Evolutionary conservation across 164 flowering plant genomes (phyloP).

Genomic region (Tetrastigma voinierianum): DNA sequence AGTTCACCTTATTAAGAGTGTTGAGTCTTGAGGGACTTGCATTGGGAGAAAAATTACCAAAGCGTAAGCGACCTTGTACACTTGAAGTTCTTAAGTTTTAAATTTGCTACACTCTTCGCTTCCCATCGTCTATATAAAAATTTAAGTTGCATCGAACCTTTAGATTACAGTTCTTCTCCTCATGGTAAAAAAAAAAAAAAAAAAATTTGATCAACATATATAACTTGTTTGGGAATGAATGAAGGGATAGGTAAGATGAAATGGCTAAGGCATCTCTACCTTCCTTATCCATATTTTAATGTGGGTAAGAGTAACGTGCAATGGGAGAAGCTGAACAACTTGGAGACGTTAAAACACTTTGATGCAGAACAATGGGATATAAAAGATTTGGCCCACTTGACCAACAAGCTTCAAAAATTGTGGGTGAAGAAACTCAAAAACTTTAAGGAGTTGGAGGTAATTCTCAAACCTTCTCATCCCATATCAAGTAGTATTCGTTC

Average conservation of each 20-base stretch:
- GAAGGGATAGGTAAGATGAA: conserved; percentile 19
- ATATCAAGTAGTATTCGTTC: background rate
- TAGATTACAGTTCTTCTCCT: conserved; percentile 10
- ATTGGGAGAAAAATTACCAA: background rate
- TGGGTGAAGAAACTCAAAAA: background rate
- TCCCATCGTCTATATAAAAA: conserved; percentile 23
- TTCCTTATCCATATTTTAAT: background rate
- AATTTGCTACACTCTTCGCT: too few species aligned
- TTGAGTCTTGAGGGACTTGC: conserved; percentile 5
- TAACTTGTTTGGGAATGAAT: background rate
- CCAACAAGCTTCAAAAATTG: conserved; percentile 11
- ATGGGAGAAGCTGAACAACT: conserved; percentile 15
- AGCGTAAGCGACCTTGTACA: conserved; percentile 19
- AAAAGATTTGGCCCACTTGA: conserved; percentile 5
- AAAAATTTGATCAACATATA: too few species aligned
- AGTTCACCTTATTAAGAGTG: conserved; percentile 14
- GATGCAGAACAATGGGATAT: background rate
- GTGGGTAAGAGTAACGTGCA: background rate
- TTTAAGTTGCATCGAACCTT: conserved; percentile 17
- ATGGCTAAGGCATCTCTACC: conserved; percentile 13
- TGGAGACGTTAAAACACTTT: conserved; percentile 18
- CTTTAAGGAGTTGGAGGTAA: background rate
- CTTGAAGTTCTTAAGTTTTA: conserved; percentile 24
- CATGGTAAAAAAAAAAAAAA: too few species aligned
- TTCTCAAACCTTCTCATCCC: background rate